These are phyloP conservation scores for Aspergillus latus DNA, from an alignment of 2,329 filamentous ascomycete species.

Conservation along the genomic window DNA sequence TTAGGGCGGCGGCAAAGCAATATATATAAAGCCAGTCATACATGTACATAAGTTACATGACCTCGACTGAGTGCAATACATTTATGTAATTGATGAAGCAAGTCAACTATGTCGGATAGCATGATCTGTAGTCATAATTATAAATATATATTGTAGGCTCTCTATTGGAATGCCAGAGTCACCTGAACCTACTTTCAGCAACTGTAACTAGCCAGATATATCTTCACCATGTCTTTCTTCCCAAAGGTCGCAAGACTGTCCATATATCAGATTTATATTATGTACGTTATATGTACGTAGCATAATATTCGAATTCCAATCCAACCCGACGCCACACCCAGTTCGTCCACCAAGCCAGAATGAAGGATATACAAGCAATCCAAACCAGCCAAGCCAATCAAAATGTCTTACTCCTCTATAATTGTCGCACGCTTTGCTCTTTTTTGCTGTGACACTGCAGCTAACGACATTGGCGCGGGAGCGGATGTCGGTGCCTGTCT, in stretches of 20 bases:
- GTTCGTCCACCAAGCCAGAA: neutral
- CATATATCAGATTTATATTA: neutral
- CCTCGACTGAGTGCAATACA: no score
- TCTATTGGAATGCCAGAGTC: no score
- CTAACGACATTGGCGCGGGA: neutral
- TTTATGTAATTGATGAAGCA: no score
- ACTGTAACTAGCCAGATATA: no score
- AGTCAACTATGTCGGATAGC: no score
- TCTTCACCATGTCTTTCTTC: no score
- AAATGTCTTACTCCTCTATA: constrained; percentile 3
- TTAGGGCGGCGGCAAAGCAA: no score
- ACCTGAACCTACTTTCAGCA: no score
- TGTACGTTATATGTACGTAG: neutral
- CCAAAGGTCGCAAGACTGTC: neutral
- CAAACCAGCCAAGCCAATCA: neutral
- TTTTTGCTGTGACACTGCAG: neutral
- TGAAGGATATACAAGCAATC: neutral
- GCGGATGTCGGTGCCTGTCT: neutral
- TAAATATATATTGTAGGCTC: no score
- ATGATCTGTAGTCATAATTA: no score
- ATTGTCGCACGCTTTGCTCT: constrained; percentile 12
- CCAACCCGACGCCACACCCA: neutral
- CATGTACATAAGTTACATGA: no score
- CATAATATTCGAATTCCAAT: neutral
- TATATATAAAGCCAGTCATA: no score